Conservation (phyloP, 176 grass and related monocot species). For the Hordeum vulgare region DNA sequence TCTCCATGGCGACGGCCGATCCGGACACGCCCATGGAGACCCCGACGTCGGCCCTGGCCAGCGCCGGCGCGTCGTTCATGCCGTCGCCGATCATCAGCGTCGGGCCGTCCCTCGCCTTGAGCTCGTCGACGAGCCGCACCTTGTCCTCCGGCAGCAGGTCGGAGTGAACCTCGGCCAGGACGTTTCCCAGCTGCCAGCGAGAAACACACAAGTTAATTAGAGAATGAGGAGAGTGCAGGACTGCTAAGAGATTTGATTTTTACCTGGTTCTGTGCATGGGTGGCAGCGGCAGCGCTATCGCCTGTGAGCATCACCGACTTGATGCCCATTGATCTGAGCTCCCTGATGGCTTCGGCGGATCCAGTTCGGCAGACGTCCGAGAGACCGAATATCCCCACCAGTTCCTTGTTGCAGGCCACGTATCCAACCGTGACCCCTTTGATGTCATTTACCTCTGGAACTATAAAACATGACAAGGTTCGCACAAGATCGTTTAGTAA, state of each 20-base stretch:
- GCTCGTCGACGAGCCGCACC: slow-evolving; percentile 62
- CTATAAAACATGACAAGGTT: slow-evolving; percentile 21
- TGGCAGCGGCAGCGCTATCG: slow-evolving; percentile 63
- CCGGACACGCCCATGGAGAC: slow-evolving; percentile 97
- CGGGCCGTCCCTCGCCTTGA: slow-evolving; percentile 55
- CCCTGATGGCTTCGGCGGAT: slow-evolving; percentile 66
- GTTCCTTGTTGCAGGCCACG: slow-evolving; percentile 35
- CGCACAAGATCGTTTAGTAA: neutral
- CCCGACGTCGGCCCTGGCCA: slow-evolving; percentile 81
- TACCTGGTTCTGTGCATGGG: slow-evolving; percentile 84
- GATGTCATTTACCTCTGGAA: slow-evolving; percentile 46
- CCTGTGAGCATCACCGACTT: slow-evolving; percentile 93
- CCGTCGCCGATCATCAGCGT: slow-evolving; percentile 88
- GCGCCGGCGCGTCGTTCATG: slow-evolving; percentile 93
- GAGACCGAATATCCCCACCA: slow-evolving; percentile 75
- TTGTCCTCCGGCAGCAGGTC: slow-evolving; percentile 92
- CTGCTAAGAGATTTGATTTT: neutral
- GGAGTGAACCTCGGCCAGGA: slow-evolving; percentile 56
- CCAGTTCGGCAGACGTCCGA: slow-evolving; percentile 82
- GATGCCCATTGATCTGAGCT: slow-evolving; percentile 72
- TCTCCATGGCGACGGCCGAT: slow-evolving; percentile 89
- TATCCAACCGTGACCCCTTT: slow-evolving; percentile 72
- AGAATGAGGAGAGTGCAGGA: neutral
- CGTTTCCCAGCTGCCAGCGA: slow-evolving; percentile 51
- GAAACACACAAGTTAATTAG: neutral